Percentiles rank a stretch among this genome's conserved stretches.
phyloP scores from a whole-genome alignment of 352 stramenopile genomes.

The Phytophthora nicotianae region DNA sequence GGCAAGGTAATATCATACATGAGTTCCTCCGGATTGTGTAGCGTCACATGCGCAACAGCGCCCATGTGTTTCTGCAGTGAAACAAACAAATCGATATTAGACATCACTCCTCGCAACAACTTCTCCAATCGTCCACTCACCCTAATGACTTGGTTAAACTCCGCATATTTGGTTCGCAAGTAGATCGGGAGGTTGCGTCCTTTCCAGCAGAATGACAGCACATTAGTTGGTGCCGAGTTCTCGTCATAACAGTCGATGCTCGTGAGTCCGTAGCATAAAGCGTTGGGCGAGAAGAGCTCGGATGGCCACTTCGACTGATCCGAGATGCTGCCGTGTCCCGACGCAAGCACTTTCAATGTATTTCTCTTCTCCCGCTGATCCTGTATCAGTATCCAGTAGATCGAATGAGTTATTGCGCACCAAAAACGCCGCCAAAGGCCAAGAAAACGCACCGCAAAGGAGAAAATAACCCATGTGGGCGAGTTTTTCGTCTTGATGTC shows the following conservation, averaged over 20 bases:
- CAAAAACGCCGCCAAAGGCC: not conserved
- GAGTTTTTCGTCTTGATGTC: slow-evolving; percentile 68
- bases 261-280: slow-evolving; percentile 83
- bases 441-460: slow-evolving; percentile 60
- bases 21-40: slow-evolving; percentile 80
- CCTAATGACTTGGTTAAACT: slow-evolving; percentile 90
- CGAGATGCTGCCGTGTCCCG: slow-evolving; percentile 66
- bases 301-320: slow-evolving; percentile 75
- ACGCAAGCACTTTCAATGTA: slow-evolving; percentile 76
- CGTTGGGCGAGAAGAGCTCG: slow-evolving; percentile 78
- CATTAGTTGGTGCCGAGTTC: slow-evolving; percentile 64
- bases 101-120: slow-evolving; percentile 2
- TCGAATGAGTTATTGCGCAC: not conserved
- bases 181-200: slow-evolving; percentile 85
- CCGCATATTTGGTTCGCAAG: slow-evolving; percentile 84
- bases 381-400: slow-evolving; percentile 33
- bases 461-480: slow-evolving; percentile 77
- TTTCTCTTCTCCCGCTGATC: slow-evolving; percentile 82
- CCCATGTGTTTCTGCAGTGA: slow-evolving; percentile 75
- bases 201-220: slow-evolving; percentile 91
- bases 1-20: slow-evolving; percentile 44
- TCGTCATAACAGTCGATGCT: slow-evolving; percentile 75
- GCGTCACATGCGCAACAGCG: slow-evolving; percentile 73
- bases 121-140: slow-evolving; percentile 36
- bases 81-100: slow-evolving; percentile 12